Evolutionary conservation across 495 filamentous ascomycete genomes (phyloP).

Genomic region (Chaetomidium leptoderma): DNA sequence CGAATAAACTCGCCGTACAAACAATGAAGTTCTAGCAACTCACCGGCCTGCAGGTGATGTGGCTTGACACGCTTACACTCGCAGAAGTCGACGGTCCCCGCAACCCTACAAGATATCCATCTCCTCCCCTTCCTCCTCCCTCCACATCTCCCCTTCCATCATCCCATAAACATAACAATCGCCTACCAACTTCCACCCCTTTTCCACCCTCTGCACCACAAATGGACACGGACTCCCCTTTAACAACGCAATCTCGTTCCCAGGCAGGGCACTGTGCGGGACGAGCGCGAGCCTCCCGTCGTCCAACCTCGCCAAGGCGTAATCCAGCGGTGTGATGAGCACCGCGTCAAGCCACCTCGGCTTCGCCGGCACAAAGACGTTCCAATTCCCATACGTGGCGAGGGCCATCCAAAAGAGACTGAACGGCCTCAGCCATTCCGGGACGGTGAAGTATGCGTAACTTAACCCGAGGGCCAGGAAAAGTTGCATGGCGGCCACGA

Average conservation of each 20-base stretch:
- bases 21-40: too few relatives aligned
- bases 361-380: neutral
- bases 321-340: neutral
- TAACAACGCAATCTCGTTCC: neutral
- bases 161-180: neutral
- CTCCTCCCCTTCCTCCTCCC: neutral
- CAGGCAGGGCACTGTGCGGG: neutral
- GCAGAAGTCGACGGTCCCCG: too few relatives aligned
- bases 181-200: neutral
- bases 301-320: neutral
- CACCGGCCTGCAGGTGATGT: too few relatives aligned
- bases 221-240: neutral
- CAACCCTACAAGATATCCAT: too few relatives aligned
- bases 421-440: neutral
- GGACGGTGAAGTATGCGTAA: neutral
- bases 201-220: neutral
- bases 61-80: too few relatives aligned
- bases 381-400: neutral
- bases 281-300: neutral
- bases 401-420: neutral
- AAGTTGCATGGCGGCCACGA: neutral
- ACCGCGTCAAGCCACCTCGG: neutral
- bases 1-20: too few relatives aligned
- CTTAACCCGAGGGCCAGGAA: neutral
- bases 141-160: neutral